These are phyloP conservation scores for Pythium diclinum DNA, from an alignment of 352 stramenopile species.

Conservation along the genomic window DNA sequence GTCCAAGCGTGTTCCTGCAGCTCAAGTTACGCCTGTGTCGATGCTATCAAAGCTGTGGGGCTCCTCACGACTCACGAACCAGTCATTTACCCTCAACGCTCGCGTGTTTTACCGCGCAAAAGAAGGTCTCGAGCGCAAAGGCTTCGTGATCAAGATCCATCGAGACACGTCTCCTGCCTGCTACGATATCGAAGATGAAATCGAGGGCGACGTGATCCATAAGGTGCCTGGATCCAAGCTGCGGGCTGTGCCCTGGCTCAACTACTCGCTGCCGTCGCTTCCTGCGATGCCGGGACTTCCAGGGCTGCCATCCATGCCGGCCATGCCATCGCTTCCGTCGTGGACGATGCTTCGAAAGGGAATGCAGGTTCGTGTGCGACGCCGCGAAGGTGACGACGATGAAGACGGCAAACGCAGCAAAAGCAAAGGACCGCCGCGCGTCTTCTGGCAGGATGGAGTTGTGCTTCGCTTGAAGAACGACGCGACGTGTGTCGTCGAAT, in stretches of 20 bases:
- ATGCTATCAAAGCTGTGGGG: constrained; percentile 34
- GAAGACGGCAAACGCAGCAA: constrained; percentile 9
- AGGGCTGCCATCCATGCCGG: constrained; percentile 8
- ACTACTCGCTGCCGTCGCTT: constrained; percentile 26
- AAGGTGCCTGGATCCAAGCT: constrained; percentile 38
- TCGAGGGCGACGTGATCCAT: constrained; percentile 44
- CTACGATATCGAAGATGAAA: constrained; percentile 57
- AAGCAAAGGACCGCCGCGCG: not conserved
- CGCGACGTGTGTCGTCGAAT: constrained; percentile 46
- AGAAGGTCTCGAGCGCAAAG: constrained; percentile 45
- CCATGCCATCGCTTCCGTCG: constrained; percentile 12
- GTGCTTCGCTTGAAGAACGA: constrained; percentile 50
- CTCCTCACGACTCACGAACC: constrained; percentile 8
- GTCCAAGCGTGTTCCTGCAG: constrained; percentile 42
- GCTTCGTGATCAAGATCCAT: constrained; percentile 54
- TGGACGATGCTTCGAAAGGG: constrained; percentile 41
- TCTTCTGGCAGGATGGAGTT: constrained; percentile 43
- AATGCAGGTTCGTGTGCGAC: constrained; percentile 54
- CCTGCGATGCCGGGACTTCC: constrained; percentile 20
- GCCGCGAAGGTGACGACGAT: constrained; percentile 6
- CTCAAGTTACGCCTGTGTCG: constrained; percentile 31
- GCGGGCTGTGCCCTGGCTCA: constrained; percentile 48
- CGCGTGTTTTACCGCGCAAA: constrained; percentile 54
- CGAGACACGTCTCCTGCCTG: constrained; percentile 15
- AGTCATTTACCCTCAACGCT: constrained; percentile 42